Conservation (phyloP, 2,329 filamentous ascomycete genomes). For the Aspergillus uvarum region DNA sequence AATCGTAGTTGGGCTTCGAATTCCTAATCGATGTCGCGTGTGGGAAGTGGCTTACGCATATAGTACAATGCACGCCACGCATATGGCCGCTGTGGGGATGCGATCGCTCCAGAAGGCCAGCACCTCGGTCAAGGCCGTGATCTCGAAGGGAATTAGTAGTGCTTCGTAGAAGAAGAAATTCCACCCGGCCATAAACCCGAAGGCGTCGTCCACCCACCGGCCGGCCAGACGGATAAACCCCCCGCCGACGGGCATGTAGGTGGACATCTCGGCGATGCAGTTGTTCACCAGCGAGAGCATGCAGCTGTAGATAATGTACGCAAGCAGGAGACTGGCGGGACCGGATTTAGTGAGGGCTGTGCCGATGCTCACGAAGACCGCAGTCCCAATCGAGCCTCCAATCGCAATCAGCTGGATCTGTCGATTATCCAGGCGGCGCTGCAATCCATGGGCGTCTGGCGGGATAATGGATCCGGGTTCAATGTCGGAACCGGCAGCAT, state of each 20-base stretch:
- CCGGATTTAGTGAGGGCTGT: constrained; percentile 39
- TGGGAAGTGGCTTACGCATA: constrained; percentile 24
- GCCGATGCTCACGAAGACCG: constrained; percentile 42
- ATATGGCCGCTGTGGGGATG: constrained; percentile 40
- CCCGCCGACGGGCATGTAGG: constrained; percentile 43
- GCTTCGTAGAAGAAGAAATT: constrained; percentile 51
- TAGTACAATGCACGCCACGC: constrained; percentile 25
- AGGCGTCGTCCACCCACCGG: constrained; percentile 48
- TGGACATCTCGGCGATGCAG: constrained; percentile 48
- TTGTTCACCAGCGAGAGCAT: constrained; percentile 41
- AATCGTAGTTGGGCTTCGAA: no score
- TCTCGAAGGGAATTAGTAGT: constrained; percentile 43
- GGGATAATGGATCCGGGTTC: background rate
- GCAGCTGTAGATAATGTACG: constrained; percentile 32
- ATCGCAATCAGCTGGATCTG: constrained; percentile 37
- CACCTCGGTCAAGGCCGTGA: constrained; percentile 44
- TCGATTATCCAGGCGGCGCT: constrained; percentile 18
- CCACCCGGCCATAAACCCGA: constrained; percentile 48
- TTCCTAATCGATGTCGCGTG: no score
- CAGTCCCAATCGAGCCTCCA: constrained; percentile 42
- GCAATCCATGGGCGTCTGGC: background rate
- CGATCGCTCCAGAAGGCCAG: constrained; percentile 42
- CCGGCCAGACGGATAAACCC: constrained; percentile 44
- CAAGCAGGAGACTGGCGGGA: constrained; percentile 40
- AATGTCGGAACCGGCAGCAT: background rate